Evolutionary conservation across 2,329 filamentous ascomycete genomes (phyloP).

Genomic region (Pyrenophora graminea): DNA sequence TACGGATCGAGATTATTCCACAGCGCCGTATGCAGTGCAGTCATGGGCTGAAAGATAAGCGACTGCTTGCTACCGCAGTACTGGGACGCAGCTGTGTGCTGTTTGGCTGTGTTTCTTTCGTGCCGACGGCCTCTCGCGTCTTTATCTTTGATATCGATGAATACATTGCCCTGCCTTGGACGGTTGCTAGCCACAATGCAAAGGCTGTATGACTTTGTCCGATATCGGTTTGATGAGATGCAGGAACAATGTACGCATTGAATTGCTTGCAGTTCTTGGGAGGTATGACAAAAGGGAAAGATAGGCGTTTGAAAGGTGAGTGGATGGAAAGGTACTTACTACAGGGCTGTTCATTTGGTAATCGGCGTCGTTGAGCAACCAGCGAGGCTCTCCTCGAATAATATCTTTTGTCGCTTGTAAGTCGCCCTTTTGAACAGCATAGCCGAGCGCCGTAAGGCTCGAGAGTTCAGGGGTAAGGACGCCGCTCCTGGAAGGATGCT

Average conservation of each 20-base stretch:
- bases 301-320: constrained; percentile 32
- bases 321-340: constrained; percentile 44
- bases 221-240: constrained; percentile 31
- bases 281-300: constrained; percentile 21
- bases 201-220: constrained; percentile 22
- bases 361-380: constrained; percentile 74
- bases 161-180: constrained; percentile 28
- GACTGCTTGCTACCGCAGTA: constrained; percentile 29
- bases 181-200: constrained; percentile 17
- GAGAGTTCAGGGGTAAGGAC: constrained; percentile 61
- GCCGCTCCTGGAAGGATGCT: constrained; percentile 68
- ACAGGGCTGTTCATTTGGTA: constrained; percentile 77
- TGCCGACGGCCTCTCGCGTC: constrained; percentile 34
- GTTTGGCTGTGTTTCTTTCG: constrained; percentile 27
- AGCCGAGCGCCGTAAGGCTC: constrained; percentile 75
- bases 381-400: constrained; percentile 67
- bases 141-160: constrained; percentile 36
- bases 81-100: constrained; percentile 20
- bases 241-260: constrained; percentile 13
- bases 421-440: constrained; percentile 76
- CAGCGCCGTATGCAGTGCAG: constrained; percentile 15
- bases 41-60: constrained; percentile 38
- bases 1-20: constrained; percentile 33
- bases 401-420: constrained; percentile 68
- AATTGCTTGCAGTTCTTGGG: constrained; percentile 14